Percentiles rank a stretch among this genome's conserved stretches.
Evolutionary conservation across 2,329 filamentous ascomycete genomes (phyloP).

Genomic region (Pyrenochaeta sp.): DNA sequence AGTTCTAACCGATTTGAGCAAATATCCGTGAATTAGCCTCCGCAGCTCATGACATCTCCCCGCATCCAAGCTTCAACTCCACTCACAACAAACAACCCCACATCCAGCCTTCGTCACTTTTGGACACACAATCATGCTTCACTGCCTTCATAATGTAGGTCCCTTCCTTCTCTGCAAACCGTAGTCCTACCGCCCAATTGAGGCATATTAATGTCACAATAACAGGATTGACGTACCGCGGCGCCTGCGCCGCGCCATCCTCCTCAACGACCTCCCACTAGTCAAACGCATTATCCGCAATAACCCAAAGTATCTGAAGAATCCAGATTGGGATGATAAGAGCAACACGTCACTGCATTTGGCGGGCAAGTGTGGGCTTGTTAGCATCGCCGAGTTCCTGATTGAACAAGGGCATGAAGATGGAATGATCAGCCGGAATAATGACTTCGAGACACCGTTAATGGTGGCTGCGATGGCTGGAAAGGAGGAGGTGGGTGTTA

Average conservation of each 20-base stretch:
- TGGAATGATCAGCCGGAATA: conserved; percentile 78
- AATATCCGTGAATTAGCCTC: conserved; percentile 35
- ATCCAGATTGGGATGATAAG: conserved; percentile 78
- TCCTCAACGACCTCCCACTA: conserved; percentile 75
- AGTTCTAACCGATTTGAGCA: conserved; percentile 31
- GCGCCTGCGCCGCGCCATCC: conserved; percentile 83
- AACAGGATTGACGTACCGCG: conserved; percentile 77
- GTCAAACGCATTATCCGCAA: conserved; percentile 79
- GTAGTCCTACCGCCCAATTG: neutral
- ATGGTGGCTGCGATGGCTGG: conserved; percentile 78
- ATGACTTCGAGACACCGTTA: conserved; percentile 79
- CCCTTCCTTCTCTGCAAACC: neutral
- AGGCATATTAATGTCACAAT: too few species aligned
- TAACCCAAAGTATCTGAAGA: conserved; percentile 75
- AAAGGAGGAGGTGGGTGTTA: conserved; percentile 76
- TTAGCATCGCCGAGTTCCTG: conserved; percentile 73
- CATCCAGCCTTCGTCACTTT: conserved; percentile 2
- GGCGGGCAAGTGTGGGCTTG: conserved; percentile 75
- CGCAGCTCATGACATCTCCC: conserved; percentile 19
- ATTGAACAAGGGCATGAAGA: conserved; percentile 78
- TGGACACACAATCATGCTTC: conserved; percentile 31
- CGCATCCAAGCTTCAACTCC: conserved; percentile 11
- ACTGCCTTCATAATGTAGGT: conserved; percentile 37
- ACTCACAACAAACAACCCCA: conserved; percentile 16
- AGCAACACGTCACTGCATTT: conserved; percentile 88